A percentile compares a stretch with the other conserved stretches of the same genome.
phyloP scores from a whole-genome alignment of 164 flowering plant genomes.

The Nymphaea thermarum region DNA sequence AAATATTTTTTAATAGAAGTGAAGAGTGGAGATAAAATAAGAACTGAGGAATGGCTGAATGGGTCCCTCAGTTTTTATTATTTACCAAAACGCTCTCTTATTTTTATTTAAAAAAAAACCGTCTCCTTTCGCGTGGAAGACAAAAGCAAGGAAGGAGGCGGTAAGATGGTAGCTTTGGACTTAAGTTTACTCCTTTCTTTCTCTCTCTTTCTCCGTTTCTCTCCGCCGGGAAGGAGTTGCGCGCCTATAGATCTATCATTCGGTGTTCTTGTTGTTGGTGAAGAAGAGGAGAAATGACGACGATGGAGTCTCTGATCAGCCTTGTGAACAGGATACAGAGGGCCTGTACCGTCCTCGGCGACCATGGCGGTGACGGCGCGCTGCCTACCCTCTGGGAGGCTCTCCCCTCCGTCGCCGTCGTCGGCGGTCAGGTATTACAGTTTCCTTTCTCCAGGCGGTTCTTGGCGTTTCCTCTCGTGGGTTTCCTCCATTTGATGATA shows the following conservation, averaged over 20 bases:
- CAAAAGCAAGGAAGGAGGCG: too few species aligned
- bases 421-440: slow-evolving; percentile 73
- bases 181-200: background rate
- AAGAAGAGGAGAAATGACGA: slow-evolving; percentile 19
- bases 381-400: slow-evolving; percentile 86
- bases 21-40: too few species aligned
- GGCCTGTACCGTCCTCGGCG: slow-evolving; percentile 62
- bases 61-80: too few species aligned
- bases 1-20: too few species aligned
- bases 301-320: slow-evolving; percentile 59
- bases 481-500: background rate
- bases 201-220: background rate
- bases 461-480: background rate
- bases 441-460: background rate
- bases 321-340: slow-evolving; percentile 54
- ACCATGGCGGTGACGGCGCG: slow-evolving; percentile 44
- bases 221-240: background rate
- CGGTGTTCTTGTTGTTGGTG: background rate
- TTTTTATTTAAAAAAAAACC: too few species aligned
- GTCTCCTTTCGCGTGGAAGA: too few species aligned
- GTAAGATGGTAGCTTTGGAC: background rate
- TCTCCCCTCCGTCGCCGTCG: slow-evolving; percentile 88
- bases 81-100: too few species aligned
- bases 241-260: background rate
- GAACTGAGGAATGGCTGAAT: too few species aligned